Evolutionary conservation across 192 early-diverging fungal species (phyloP), one percentile per base, ranked within the genome.

Genomic region (Geranomyces michiganensis): DNA sequence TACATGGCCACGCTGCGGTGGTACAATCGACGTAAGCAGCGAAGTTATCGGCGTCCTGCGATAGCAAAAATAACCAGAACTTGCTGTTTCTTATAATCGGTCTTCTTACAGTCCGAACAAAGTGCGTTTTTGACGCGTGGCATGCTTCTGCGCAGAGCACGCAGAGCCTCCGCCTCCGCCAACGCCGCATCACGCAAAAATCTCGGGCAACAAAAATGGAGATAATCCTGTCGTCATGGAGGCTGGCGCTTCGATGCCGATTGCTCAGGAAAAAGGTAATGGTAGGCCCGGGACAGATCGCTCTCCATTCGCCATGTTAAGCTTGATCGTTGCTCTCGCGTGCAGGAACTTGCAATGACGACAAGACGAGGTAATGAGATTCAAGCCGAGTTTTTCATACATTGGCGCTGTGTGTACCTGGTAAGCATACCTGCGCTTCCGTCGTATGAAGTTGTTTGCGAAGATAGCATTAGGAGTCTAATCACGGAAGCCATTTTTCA

Each of bases 181-280:
- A 60, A 9, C 58, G 29, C 29, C 58, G 58, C 15, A 17, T 60
- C 21, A 33, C 19, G 31, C 21, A 33, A 46, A 29, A 41, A 14
- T 17, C 21, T 17, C 32, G 44, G 32, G 12, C 15, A 19, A 45
- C 32, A 1, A 64, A 64, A 29, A 17, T 64, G 41, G 62, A 64
- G 43, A 64, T 64, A 1, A 29, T 64, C 10, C 21, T 64, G 41
- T 24, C 41, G 15, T 43, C 62, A 4, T 64, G 62, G 62, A 31
- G 62, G 21, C 6, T 64, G n/a, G 33, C 62, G 15, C 62, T 64
- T 3, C 62, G 62, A 3, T 64, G n/a, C 21, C 17, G 29, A 36
- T 17, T n/a, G 41, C 27, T 64, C 10, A 15, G 21, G 27, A 41
- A 45, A 46, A 60, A 60, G 31, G 58, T 60, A 19, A 3, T n/a